Evolutionary conservation across 371 early-diverging fungal genomes (phyloP).

Genomic region (Rhizopus sp.): DNA sequence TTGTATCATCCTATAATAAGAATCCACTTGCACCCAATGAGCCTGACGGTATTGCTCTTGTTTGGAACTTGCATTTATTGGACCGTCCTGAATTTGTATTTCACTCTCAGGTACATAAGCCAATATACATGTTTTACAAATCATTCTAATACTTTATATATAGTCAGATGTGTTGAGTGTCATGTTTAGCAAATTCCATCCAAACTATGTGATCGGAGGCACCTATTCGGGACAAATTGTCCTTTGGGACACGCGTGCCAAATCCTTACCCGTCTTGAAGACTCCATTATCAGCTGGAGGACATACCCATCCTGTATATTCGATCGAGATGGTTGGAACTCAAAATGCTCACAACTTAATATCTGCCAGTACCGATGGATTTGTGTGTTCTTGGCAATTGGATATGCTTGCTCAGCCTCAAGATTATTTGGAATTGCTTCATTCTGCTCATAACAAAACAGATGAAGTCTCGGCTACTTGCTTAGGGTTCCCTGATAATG

Average conservation of each 20-base stretch:
- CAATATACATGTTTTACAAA: background rate
- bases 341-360: slow-evolving; percentile 92
- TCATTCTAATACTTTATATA: slow-evolving; percentile 3
- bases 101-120: slow-evolving; percentile 69
- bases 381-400: slow-evolving; percentile 94
- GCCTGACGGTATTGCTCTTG: slow-evolving; percentile 89
- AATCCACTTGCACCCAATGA: slow-evolving; percentile 84
- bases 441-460: slow-evolving; percentile 76
- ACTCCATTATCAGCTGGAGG: slow-evolving; percentile 90
- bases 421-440: slow-evolving; percentile 81
- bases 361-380: slow-evolving; percentile 92
- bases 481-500: slow-evolving; percentile 89
- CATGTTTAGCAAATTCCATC: slow-evolving; percentile 89
- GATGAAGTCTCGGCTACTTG: slow-evolving; percentile 93
- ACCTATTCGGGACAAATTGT: slow-evolving; percentile 97
- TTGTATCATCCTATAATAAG: slow-evolving; percentile 90
- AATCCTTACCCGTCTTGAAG: slow-evolving; percentile 79
- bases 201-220: slow-evolving; percentile 89
- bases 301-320: slow-evolving; percentile 96
- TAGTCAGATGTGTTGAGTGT: slow-evolving; percentile 91
- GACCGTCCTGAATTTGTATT: slow-evolving; percentile 95
- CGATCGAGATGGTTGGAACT: slow-evolving; percentile 88
- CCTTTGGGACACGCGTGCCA: slow-evolving; percentile 95
- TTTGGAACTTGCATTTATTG: slow-evolving; percentile 91
- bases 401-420: slow-evolving; percentile 96